Percentiles rank a stretch among this genome's conserved stretches.
Evolutionary conservation across 2,329 filamentous ascomycete genomes (phyloP).

Genomic region (Arachnomyces sp.): DNA sequence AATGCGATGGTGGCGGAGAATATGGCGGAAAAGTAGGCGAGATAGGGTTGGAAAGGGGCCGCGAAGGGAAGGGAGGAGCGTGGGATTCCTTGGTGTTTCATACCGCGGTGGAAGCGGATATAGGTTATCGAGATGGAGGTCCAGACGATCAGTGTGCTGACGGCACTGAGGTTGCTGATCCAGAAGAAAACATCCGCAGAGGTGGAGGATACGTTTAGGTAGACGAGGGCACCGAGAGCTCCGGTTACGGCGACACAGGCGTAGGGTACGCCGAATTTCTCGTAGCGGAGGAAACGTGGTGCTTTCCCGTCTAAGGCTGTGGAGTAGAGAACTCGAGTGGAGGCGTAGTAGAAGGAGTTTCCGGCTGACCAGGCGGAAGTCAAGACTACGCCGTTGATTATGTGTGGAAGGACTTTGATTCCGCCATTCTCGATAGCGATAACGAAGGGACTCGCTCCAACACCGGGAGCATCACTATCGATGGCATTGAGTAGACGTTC

Average conservation of each 20-base stretch:
- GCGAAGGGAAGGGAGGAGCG: slow-evolving; percentile 59
- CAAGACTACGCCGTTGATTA: slow-evolving; percentile 36
- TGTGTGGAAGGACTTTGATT: slow-evolving; percentile 31
- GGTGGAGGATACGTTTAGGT: slow-evolving; percentile 10
- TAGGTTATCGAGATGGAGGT: slow-evolving; percentile 42
- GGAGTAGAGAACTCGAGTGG: slow-evolving; percentile 31
- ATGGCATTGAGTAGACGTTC: slow-evolving; percentile 24
- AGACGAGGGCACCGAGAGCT: slow-evolving; percentile 8
- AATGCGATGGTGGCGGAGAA: slow-evolving; percentile 51
- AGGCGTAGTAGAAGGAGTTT: slow-evolving; percentile 33
- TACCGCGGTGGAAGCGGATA: slow-evolving; percentile 60
- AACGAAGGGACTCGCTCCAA: slow-evolving; percentile 46
- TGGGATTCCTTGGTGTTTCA: slow-evolving; percentile 58
- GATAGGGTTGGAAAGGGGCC: slow-evolving; percentile 59
- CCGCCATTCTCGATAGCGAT: slow-evolving; percentile 42
- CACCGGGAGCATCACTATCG: slow-evolving; percentile 25
- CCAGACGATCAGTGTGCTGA: slow-evolving; percentile 10
- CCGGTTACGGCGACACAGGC: slow-evolving; percentile 9
- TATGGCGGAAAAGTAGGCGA: slow-evolving; percentile 55
- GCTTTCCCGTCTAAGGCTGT: slow-evolving; percentile 33
- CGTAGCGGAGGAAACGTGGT: slow-evolving; percentile 22
- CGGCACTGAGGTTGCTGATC: slow-evolving; percentile 13
- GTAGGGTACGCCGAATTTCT: slow-evolving; percentile 11
- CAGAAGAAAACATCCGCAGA: slow-evolving; percentile 12
- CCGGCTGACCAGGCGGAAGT: slow-evolving; percentile 37